Conservation (phyloP, 1,284 basidiomycete genomes). For the Cryptococcus floricola region DNA sequence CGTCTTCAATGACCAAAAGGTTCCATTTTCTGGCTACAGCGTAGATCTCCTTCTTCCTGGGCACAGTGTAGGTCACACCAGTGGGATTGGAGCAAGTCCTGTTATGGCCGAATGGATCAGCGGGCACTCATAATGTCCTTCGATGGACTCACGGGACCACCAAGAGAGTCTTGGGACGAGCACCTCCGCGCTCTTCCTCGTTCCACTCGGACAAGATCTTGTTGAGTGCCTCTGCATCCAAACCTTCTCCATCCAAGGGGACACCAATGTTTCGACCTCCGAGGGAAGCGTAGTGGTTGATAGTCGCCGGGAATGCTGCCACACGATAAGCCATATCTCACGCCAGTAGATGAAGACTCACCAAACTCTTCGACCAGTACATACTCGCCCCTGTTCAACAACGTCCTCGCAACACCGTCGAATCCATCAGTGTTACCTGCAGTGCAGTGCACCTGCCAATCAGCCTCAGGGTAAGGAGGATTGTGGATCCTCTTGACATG, state of each 20-base stretch:
- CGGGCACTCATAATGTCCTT: neutral
- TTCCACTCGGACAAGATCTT: slow-evolving; percentile 64
- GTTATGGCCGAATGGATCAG: neutral
- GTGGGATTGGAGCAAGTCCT: slow-evolving; percentile 62
- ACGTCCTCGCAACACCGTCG: slow-evolving; percentile 26
- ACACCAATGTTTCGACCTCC: slow-evolving; percentile 58
- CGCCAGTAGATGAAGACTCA: slow-evolving; percentile 3
- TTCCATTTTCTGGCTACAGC: slow-evolving; percentile 68
- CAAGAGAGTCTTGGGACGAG: slow-evolving; percentile 50
- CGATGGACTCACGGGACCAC: slow-evolving; percentile 24
- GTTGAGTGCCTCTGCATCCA: slow-evolving; percentile 59
- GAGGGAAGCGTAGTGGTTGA: slow-evolving; percentile 52
- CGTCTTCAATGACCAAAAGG: slow-evolving; percentile 66
- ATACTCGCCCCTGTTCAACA: slow-evolving; percentile 25
- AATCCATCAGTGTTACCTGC: slow-evolving; percentile 37
- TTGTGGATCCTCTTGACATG: slow-evolving; percentile 24
- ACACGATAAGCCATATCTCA: neutral
- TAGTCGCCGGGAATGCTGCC: slow-evolving; percentile 56
- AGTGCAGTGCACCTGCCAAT: slow-evolving; percentile 32
- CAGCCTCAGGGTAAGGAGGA: slow-evolving; percentile 19
- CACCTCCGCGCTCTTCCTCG: slow-evolving; percentile 54
- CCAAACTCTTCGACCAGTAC: slow-evolving; percentile 40
- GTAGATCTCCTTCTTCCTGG: slow-evolving; percentile 69
- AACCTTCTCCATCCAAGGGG: slow-evolving; percentile 66
- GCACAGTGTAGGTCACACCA: slow-evolving; percentile 60